Base-by-base conservation (phyloP, 2,329 filamentous ascomycete species). In the Penicillium sumatraense region DNA sequence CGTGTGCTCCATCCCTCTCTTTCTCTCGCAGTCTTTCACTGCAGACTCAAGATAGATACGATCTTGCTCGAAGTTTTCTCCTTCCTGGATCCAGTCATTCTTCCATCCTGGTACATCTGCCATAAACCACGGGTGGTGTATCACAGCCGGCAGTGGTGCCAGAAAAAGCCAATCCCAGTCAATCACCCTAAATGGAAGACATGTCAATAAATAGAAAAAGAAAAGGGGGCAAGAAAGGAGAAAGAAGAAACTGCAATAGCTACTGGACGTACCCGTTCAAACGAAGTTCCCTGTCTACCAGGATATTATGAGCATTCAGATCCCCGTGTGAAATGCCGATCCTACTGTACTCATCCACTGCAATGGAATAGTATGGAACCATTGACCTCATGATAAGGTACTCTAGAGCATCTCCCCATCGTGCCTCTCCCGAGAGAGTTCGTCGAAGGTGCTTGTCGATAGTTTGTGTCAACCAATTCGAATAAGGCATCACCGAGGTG, bases 351-450 rank as follows among this genome's bases (percentile, higher is more conserved):
- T 46, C 29, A 53, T 63, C 59, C 40, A 56, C 53, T 2, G 53
- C 49, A 23, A 51, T 53, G 24, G 59, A 41, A 46, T 62, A 59
- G 8, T 54, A 8, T 16, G 53, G 47, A 26, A 63, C 55, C 57
- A 63, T 60, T 21, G 61, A 61, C 18, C 54, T 53, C 53, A 61
- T 63, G n/a, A 63, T 59, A 16, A 62, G 52, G 47, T 62, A 62
- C 27, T 62, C 26, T 24, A 62, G 41, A 21, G 59, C 33, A 54
- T 60, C 31, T 1, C 53, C 55, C 57, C 57, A 60, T 49, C 42
- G 49, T 40, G 57, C 53, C 38, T 51, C 60, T 2, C 59, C 61
- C 14, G 10, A 53, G 2, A 63, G 46, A 13, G 53, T 61, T 40
- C 59, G 49, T 1, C 51, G 51, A 26, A 63, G 53, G 24, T 51